Percentiles rank a stretch among this genome's conserved stretches.
These are phyloP conservation scores for Lachancea fermentati DNA, from an alignment of 805 yeast species.

Conservation along the genomic window DNA sequence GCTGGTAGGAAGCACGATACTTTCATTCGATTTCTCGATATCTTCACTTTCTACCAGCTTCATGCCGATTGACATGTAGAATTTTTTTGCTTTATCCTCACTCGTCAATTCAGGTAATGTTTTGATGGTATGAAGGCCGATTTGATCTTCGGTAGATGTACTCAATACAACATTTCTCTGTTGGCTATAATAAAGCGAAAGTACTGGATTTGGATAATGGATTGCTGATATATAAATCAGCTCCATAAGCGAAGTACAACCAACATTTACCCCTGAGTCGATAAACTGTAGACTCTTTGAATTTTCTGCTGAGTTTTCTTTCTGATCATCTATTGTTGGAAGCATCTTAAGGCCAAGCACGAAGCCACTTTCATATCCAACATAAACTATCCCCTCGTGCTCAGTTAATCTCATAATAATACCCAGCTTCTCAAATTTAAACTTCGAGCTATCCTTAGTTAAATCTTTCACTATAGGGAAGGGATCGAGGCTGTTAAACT, in stretches of 20 bases:
- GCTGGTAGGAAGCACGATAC: slow-evolving; percentile 6
- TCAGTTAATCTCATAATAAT: slow-evolving; percentile 25
- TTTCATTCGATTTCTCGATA: background rate
- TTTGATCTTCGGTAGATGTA: slow-evolving; percentile 17
- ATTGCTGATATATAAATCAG: slow-evolving; percentile 21
- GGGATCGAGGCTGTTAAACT: slow-evolving; percentile 19
- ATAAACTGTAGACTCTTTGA: background rate
- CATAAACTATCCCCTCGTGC: slow-evolving; percentile 14
- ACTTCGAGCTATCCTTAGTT: slow-evolving; percentile 2
- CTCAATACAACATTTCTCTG: slow-evolving; percentile 14
- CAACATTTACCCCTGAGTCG: background rate
- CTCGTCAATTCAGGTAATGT: background rate
- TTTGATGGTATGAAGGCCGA: slow-evolving; percentile 14
- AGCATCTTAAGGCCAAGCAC: slow-evolving; percentile 22
- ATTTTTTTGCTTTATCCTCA: background rate
- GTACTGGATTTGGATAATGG: slow-evolving; percentile 29
- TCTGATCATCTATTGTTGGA: background rate
- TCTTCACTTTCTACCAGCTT: background rate
- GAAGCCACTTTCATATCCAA: slow-evolving; percentile 29
- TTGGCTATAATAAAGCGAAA: slow-evolving; percentile 13
- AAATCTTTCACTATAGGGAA: slow-evolving; percentile 10
- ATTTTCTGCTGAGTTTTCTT: background rate
- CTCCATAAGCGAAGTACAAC: slow-evolving; percentile 2
- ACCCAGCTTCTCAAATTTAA: slow-evolving; percentile 24
- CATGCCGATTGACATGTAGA: background rate